These are phyloP conservation scores for Aspergillus aculeatinus DNA, from an alignment of 2,329 filamentous ascomycete genomes.

Conservation along the genomic window DNA sequence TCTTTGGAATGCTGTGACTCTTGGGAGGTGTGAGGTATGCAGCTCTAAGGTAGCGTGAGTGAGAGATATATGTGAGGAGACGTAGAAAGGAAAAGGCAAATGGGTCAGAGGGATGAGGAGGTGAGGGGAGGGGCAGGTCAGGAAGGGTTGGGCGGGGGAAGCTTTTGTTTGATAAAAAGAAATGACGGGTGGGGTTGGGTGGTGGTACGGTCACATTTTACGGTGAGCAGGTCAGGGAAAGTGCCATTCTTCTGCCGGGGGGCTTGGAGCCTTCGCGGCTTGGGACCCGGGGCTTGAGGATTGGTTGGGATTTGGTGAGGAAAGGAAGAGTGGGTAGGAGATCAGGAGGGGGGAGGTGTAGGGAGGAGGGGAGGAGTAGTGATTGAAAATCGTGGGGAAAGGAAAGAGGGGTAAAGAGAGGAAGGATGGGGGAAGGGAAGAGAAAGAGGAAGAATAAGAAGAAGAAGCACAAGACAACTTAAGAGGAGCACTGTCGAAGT, in stretches of 20 bases:
- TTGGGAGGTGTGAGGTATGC: neutral
- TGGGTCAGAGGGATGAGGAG: conserved; percentile 9
- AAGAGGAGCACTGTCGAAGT: too few relatives aligned
- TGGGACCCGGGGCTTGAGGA: too few relatives aligned
- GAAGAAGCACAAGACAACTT: too few relatives aligned
- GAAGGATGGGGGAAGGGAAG: neutral
- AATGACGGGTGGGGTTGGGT: conserved; percentile 14
- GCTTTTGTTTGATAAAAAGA: conserved; percentile 6
- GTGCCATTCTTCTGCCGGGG: neutral
- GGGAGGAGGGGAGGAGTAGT: neutral
- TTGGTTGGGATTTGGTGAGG: too few relatives aligned
- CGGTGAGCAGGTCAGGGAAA: conserved; percentile 11
- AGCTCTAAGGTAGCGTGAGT: conserved; percentile 1
- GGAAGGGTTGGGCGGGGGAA: conserved; percentile 2
- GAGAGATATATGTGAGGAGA: neutral
- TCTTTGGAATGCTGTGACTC: conserved; percentile 31
- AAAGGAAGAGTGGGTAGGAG: too few relatives aligned
- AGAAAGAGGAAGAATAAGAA: neutral
- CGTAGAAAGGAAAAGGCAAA: neutral
- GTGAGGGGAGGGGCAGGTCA: neutral
- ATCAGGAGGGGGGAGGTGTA: too few relatives aligned
- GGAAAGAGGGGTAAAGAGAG: neutral
- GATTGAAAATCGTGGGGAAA: neutral
- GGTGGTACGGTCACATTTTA: conserved; percentile 10
- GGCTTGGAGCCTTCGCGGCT: too few relatives aligned